These are phyloP conservation scores for Phytophthora sp. DNA, from an alignment of 352 stramenopile species.

Conservation along the genomic window DNA sequence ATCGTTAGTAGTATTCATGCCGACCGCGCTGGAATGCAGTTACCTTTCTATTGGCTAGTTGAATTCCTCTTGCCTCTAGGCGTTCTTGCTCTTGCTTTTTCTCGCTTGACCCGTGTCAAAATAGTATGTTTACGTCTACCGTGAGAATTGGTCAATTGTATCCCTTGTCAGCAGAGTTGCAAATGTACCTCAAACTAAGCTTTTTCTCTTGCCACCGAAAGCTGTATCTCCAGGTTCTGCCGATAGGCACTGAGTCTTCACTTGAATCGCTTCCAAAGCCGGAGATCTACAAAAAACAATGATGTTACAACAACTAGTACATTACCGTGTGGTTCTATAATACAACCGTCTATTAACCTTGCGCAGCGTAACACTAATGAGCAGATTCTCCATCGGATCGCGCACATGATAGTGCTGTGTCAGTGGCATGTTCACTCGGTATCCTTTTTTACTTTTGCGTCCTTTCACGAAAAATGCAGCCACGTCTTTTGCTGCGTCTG, in stretches of 20 bases:
- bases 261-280: conserved; percentile 14
- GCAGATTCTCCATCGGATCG: conserved; percentile 77
- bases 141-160: too few species aligned
- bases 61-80: conserved; percentile 22
- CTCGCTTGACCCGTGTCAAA: conserved; percentile 12
- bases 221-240: conserved; percentile 46
- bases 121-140: too few species aligned
- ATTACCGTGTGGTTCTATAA: neutral
- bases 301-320: neutral
- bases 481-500: conserved; percentile 14
- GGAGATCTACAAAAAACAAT: conserved; percentile 19
- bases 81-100: conserved; percentile 18
- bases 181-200: conserved; percentile 10
- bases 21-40: neutral
- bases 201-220: conserved; percentile 71
- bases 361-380: conserved; percentile 56
- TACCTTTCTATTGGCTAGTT: conserved; percentile 12
- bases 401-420: conserved; percentile 76
- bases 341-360: conserved; percentile 44
- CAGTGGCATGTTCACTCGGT: conserved; percentile 30
- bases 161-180: too few species aligned
- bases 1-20: neutral
- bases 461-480: conserved; percentile 16
- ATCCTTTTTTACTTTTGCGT: conserved; percentile 4
- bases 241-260: conserved; percentile 23